phyloP scores from a whole-genome alignment of 1,284 basidiomycete species.

The Fistulinella cinereoalba region DNA sequence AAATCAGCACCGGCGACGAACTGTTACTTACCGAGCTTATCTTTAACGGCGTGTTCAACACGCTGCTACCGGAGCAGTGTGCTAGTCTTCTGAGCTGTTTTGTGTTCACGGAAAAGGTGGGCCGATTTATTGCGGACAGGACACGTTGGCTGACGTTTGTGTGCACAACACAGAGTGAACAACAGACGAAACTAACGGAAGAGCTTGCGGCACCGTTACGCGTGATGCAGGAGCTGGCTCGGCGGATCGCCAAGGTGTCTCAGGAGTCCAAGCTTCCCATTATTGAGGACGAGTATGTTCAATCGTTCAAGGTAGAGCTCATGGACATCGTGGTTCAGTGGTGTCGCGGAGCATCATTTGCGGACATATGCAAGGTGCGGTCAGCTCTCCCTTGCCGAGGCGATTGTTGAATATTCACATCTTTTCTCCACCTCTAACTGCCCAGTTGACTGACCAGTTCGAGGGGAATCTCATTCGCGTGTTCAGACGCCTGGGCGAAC shows the following conservation, averaged over 20 bases:
- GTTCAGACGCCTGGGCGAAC: conserved; percentile 90
- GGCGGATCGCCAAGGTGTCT: conserved; percentile 93
- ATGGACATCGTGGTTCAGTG: conserved; percentile 98
- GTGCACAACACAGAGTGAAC: conserved; percentile 69
- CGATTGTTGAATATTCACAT: neutral
- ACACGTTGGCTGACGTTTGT: neutral
- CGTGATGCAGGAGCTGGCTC: conserved; percentile 92
- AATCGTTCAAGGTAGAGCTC: conserved; percentile 95
- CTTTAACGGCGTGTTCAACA: conserved; percentile 96
- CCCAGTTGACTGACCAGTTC: conserved; percentile 92
- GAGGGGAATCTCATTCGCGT: conserved; percentile 94
- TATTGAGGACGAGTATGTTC: conserved; percentile 93
- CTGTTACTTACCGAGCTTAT: conserved; percentile 94
- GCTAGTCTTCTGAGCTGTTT: conserved; percentile 94
- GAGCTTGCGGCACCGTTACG: conserved; percentile 91
- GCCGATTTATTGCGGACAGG: too few species aligned
- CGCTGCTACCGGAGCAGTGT: conserved; percentile 86
- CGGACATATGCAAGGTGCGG: conserved; percentile 87
- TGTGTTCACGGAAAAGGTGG: conserved; percentile 97
- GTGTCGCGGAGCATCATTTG: conserved; percentile 96
- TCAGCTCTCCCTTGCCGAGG: neutral
- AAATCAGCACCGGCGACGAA: conserved; percentile 97
- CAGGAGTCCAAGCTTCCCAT: conserved; percentile 89
- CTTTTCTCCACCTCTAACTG: neutral
- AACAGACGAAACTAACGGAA: conserved; percentile 83